phyloP scores from a whole-genome alignment of 805 yeast genomes.

The Tetrapisispora phaffii region DNA sequence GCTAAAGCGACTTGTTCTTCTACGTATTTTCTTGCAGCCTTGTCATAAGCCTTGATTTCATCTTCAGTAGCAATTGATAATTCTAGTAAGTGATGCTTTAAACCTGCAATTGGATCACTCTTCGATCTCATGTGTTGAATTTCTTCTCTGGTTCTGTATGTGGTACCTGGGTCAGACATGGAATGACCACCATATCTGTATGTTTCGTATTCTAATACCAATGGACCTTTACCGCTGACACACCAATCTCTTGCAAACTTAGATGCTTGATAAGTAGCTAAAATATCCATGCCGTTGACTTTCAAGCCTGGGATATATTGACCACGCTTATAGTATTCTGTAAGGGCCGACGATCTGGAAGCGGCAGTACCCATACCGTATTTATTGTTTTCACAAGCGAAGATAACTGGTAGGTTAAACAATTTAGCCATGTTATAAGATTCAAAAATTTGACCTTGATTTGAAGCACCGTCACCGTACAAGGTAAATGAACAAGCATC shows the following conservation, averaged over 20 bases:
- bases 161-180: constrained; percentile 99
- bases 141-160: constrained; percentile 99
- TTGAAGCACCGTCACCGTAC: constrained; percentile 99
- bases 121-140: constrained; percentile 98
- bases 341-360: constrained; percentile 89
- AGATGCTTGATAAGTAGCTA: constrained; percentile 92
- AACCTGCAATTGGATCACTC: constrained; percentile 95
- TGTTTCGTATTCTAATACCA: constrained; percentile 93
- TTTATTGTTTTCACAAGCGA: constrained; percentile 97
- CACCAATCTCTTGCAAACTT: constrained; percentile 96
- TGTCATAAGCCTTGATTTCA: constrained; percentile 89
- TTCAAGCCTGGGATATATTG: constrained; percentile 98
- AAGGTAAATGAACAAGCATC: constrained; percentile 73
- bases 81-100: constrained; percentile 78
- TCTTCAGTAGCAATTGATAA: constrained; percentile 83
- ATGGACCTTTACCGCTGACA: constrained; percentile 87
- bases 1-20: constrained; percentile 92
- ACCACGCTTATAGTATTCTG: constrained; percentile 97
- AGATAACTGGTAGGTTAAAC: constrained; percentile 91
- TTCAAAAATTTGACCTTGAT: constrained; percentile 99
- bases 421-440: constrained; percentile 97
- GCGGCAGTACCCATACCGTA: constrained; percentile 99
- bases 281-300: constrained; percentile 96
- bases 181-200: constrained; percentile 99
- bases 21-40: constrained; percentile 90